Base-by-base conservation (phyloP, 371 early-diverging fungal species). In the Funneliformis caledonium region DNA sequence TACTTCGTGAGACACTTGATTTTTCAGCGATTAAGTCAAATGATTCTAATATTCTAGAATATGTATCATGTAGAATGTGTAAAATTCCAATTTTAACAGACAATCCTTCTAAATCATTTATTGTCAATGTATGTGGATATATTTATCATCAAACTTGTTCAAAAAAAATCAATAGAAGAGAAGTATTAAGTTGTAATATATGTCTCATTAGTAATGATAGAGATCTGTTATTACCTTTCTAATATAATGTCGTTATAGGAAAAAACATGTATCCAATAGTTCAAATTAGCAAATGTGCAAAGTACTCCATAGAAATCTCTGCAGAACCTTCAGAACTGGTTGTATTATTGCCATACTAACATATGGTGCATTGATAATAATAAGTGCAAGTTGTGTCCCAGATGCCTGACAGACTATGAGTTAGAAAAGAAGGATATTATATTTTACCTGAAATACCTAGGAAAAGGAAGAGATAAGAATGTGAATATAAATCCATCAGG, bases 361-460 rank as follows among this genome's bases (percentile, higher is more conserved):
- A 68, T 68, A 33, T 43, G 2, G 61, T 68, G 43, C 68, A 68
- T 68, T 68, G 33, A 26, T 68, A 33, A 68, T 33, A 68, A 68
- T 68, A 68, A 68, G 43, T 37, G 68, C 37, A 68, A n/a, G 68
- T 33, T 68, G 37, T 68, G 37, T 68, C 68, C 68, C 16, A 19
- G 33, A 68, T 68, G 37, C 43, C 68, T 10, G 33, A 26, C 68
- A 31, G 33, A 26, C 9, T 19, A 43, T 33, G 68, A 6, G 19
- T 33, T 68, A 10, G 68, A 68, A 68, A 68, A 68, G 68, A 68
- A 68, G 68, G 7, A 37, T 68, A 68, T 68, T 68, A 68, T 26
- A 68, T 68, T 33, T 68, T 16, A 33, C 37, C 37, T 68, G 68
- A 68, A 68, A 68, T 33, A 26, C 68, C 68, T 33, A 68, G 33